Evolutionary conservation across 768 basidiomycete genomes (phyloP).

Genomic region (Mycena galericulata): DNA sequence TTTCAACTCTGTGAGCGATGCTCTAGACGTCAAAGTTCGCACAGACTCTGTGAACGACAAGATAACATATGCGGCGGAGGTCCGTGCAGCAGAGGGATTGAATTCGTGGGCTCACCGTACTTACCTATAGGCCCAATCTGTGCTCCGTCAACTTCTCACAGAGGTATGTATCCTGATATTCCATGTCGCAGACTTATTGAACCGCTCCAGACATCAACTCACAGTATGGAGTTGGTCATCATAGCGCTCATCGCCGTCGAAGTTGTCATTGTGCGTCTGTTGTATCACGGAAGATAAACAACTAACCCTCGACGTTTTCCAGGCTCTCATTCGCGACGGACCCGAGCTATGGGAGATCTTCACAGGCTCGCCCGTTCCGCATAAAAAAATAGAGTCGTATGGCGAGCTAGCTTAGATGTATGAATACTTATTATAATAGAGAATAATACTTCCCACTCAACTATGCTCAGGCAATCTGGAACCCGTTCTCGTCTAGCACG

Average conservation of each 20-base stretch:
- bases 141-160: constrained; percentile 88
- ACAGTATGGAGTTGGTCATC: constrained; percentile 96
- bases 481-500: too few relatives aligned
- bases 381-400: not conserved
- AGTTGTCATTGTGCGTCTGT: constrained; percentile 82
- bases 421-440: too few relatives aligned
- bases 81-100: constrained; percentile 30
- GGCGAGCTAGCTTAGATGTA: not conserved
- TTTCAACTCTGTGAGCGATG: constrained; percentile 87
- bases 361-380: constrained; percentile 43
- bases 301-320: not conserved
- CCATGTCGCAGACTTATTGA: constrained; percentile 19
- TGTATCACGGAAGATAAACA: not conserved
- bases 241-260: constrained; percentile 95
- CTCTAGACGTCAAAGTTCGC: constrained; percentile 88
- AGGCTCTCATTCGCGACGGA: constrained; percentile 84
- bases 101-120: constrained; percentile 3
- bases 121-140: constrained; percentile 77
- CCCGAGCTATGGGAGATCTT: constrained; percentile 80
- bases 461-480: too few relatives aligned
- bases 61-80: constrained; percentile 90
- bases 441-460: too few relatives aligned
- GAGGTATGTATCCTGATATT: constrained; percentile 62
- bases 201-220: constrained; percentile 77
- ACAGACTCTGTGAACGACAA: constrained; percentile 90